phyloP scores from a whole-genome alignment of 2,329 filamentous ascomycete genomes.

The Penicillium fuscoglaucum region DNA sequence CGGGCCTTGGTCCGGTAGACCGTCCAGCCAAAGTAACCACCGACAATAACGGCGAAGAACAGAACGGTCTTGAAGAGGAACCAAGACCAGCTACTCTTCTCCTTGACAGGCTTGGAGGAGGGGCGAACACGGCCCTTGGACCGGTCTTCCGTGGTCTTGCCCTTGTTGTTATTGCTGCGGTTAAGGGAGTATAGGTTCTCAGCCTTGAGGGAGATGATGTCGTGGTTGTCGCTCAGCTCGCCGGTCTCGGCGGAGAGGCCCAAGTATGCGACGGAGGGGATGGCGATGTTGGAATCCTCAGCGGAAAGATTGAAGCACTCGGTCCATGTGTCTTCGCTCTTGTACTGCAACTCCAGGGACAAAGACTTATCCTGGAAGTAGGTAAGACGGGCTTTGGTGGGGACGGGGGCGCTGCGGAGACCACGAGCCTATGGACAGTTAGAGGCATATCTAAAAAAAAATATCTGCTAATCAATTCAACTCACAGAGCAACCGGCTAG shows the following conservation, averaged over 20 bases:
- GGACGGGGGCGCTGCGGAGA: constrained; percentile 73
- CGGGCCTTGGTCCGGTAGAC: constrained; percentile 68
- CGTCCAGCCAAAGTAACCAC: constrained; percentile 82
- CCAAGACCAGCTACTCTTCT: constrained; percentile 61
- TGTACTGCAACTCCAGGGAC: constrained; percentile 91
- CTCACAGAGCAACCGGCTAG: constrained; percentile 84
- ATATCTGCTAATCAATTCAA: constrained; percentile 1
- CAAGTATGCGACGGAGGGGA: constrained; percentile 70
- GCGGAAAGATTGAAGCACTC: constrained; percentile 74
- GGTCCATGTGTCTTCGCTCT: constrained; percentile 82
- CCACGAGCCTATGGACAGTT: constrained; percentile 64
- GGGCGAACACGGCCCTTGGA: constrained; percentile 24
- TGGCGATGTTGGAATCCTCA: constrained; percentile 66
- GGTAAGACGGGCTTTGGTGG: constrained; percentile 83
- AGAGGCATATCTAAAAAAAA: not conserved
- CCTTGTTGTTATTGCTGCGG: constrained; percentile 43
- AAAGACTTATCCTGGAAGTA: constrained; percentile 97
- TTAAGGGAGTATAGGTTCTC: constrained; percentile 72
- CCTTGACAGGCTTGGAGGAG: constrained; percentile 21
- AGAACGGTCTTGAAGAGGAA: constrained; percentile 81
- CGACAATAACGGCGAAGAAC: constrained; percentile 68
- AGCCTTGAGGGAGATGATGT: constrained; percentile 83
- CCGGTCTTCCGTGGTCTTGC: constrained; percentile 27
- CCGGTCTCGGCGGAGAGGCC: constrained; percentile 77
- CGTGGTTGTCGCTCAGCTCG: constrained; percentile 95